Conservation (phyloP, 768 basidiomycete genomes). For the Rossbeevera mucosa region DNA sequence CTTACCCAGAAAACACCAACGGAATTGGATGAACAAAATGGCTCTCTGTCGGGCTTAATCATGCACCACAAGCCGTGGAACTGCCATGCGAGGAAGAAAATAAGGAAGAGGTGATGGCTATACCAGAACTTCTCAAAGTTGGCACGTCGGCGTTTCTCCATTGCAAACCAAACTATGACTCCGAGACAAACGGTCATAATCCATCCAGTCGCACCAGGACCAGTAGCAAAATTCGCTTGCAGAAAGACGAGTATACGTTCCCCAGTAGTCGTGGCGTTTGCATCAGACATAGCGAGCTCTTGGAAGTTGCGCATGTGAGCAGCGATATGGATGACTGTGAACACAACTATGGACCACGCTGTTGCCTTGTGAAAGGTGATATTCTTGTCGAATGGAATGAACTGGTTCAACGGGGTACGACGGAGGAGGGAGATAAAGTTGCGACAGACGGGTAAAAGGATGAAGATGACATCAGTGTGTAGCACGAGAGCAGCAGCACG, state of each 20-base stretch:
- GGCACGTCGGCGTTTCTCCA: slow-evolving; percentile 71
- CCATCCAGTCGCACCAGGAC: slow-evolving; percentile 83
- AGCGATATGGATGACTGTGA: slow-evolving; percentile 67
- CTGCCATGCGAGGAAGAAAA: slow-evolving; percentile 94
- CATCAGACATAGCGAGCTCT: slow-evolving; percentile 54
- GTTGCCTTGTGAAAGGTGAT: slow-evolving; percentile 88
- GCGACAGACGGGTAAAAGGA: slow-evolving; percentile 91
- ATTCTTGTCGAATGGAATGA: slow-evolving; percentile 93
- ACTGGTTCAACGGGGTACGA: slow-evolving; percentile 74
- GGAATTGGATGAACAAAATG: slow-evolving; percentile 78
- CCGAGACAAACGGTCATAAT: slow-evolving; percentile 73
- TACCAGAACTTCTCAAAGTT: slow-evolving; percentile 92
- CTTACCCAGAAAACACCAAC: slow-evolving; percentile 95
- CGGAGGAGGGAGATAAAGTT: slow-evolving; percentile 90
- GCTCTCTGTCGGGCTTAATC: slow-evolving; percentile 86
- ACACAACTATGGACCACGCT: slow-evolving; percentile 84
- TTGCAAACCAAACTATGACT: slow-evolving; percentile 81
- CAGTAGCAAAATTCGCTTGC: slow-evolving; percentile 72
- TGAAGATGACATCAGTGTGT: slow-evolving; percentile 88
- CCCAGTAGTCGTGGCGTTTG: slow-evolving; percentile 48
- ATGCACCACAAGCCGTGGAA: slow-evolving; percentile 96
- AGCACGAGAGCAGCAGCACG: slow-evolving; percentile 85
- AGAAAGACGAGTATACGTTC: slow-evolving; percentile 69
- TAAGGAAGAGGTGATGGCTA: slow-evolving; percentile 80
- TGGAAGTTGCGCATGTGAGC: slow-evolving; percentile 88